Conservation (phyloP, 2,329 filamentous ascomycete genomes). For the Aspergillus persii region DNA sequence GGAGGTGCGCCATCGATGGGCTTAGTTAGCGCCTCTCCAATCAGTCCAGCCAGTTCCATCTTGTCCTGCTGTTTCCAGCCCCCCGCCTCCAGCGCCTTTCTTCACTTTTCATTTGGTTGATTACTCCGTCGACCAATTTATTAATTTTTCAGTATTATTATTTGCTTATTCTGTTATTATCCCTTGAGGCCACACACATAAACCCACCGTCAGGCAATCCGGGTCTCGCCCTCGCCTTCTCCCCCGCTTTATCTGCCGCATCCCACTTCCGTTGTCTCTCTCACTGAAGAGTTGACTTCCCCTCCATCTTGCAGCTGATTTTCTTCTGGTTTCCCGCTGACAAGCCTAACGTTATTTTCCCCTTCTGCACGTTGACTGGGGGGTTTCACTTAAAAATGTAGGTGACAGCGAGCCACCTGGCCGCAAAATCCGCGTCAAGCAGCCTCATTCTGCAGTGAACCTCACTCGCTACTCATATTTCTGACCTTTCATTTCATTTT, state of each 20-base stretch:
- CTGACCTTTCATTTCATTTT: background rate
- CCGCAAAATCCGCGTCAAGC: background rate
- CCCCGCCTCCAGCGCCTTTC: background rate
- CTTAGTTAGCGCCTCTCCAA: background rate
- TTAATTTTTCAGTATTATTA: background rate
- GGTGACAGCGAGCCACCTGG: background rate
- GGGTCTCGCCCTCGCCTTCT: background rate
- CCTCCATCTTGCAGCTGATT: background rate
- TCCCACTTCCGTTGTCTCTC: background rate
- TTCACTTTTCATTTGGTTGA: background rate
- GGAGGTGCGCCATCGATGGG: constrained; percentile 3
- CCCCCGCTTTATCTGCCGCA: background rate
- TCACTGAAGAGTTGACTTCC: background rate
- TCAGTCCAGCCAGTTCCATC: constrained; percentile 1
- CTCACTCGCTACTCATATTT: background rate
- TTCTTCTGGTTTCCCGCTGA: background rate
- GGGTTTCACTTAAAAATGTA: background rate
- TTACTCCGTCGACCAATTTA: background rate
- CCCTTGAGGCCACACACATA: background rate
- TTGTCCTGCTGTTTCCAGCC: background rate
- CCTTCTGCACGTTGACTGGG: background rate
- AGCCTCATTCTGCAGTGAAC: background rate
- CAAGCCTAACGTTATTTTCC: background rate
- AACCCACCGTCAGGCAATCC: background rate
- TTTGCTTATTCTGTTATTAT: background rate